A percentile compares a stretch with the other conserved stretches of the same genome.
Evolutionary conservation across 1,284 basidiomycete genomes (phyloP).

Genomic region (Tylopilus orsonianus): DNA sequence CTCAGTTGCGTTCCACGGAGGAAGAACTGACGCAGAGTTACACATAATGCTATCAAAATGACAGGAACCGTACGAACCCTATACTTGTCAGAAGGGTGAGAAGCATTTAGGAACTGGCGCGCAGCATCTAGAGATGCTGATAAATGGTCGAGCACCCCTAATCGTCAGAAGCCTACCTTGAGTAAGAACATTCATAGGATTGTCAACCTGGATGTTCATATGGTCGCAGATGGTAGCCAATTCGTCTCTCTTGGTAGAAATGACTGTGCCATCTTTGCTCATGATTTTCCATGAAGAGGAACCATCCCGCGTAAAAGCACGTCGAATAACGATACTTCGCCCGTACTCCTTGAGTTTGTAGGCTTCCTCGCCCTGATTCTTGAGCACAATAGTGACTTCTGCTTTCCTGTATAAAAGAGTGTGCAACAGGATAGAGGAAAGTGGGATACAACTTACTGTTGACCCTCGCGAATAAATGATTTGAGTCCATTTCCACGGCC

Average conservation of each 20-base stretch:
- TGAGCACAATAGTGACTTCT: constrained; percentile 78
- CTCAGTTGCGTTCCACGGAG: constrained; percentile 90
- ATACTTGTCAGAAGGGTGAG: constrained; percentile 88
- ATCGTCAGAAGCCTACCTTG: constrained; percentile 56
- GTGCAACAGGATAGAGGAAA: neutral
- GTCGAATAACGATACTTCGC: constrained; percentile 81
- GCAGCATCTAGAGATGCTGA: constrained; percentile 39
- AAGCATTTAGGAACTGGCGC: constrained; percentile 81
- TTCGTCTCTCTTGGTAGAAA: constrained; percentile 85
- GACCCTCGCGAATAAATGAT: constrained; percentile 86
- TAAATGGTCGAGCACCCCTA: neutral
- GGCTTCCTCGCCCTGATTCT: constrained; percentile 89
- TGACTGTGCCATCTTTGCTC: constrained; percentile 60
- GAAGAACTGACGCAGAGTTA: constrained; percentile 72
- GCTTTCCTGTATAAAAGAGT: constrained; percentile 35
- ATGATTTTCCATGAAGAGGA: constrained; percentile 83
- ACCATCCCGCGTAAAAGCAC: constrained; percentile 78
- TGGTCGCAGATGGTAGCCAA: constrained; percentile 87
- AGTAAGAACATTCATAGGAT: constrained; percentile 92
- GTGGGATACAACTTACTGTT: constrained; percentile 50
- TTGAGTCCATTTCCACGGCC: constrained; percentile 87
- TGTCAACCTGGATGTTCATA: constrained; percentile 97
- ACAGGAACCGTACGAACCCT: constrained; percentile 48
- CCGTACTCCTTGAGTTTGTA: constrained; percentile 84
- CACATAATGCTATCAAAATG: neutral